Evolutionary conservation across 2,329 filamentous ascomycete genomes (phyloP), one percentile per base, ranked within the genome.

Genomic region (Sclerotinia borealis): DNA sequence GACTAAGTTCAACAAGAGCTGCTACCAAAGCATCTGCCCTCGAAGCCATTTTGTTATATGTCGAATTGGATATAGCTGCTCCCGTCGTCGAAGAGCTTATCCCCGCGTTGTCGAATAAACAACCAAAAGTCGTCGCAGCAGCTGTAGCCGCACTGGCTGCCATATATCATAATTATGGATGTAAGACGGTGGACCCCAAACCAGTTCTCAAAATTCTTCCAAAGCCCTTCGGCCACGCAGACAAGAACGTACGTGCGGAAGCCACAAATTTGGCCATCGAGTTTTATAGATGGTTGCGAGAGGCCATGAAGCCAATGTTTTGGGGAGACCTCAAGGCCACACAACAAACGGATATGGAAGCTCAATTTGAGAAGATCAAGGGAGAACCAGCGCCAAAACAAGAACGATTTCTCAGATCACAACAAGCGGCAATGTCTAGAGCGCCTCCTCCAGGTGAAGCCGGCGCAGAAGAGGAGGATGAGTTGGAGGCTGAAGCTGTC

Each of bases 221-320:
- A 3, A 96, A 96, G 74, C 89, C 88, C 2, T 99, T 97, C 74
- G 92, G 91, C 25, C 95, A 98, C 75, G 93, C 95, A 37, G 95
- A 99, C 81, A 99, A 99, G 78, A 98, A 98, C 75, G 91, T 99
- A 19, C 89, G 95, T 76, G 92, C 93, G 4, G 95, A 97, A 75
- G 92, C 93, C 34, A 95, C 95, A 52, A 92, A 89, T 70, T 80
- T 99, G 63, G 90, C 93, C 0, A 91, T 97, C 54, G 96, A 99
- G 74, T 85, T 99, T 64, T 99, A 99, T 77, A 83, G 95, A 76
- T 99, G 96, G 95, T 81, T 99, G 39, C 90, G 93, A 69, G 95
- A 99, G 68, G 93, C 93, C 13, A 97, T 99, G 87, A 99, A 99
- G 75, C 92, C 93, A 43, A 89, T 98, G 77, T 98, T 99, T 75